Evolutionary conservation across 2,329 filamentous ascomycete genomes (phyloP), one percentile per base, ranked within the genome.

Genomic region (Aspergillus pseudoglaucus): DNA sequence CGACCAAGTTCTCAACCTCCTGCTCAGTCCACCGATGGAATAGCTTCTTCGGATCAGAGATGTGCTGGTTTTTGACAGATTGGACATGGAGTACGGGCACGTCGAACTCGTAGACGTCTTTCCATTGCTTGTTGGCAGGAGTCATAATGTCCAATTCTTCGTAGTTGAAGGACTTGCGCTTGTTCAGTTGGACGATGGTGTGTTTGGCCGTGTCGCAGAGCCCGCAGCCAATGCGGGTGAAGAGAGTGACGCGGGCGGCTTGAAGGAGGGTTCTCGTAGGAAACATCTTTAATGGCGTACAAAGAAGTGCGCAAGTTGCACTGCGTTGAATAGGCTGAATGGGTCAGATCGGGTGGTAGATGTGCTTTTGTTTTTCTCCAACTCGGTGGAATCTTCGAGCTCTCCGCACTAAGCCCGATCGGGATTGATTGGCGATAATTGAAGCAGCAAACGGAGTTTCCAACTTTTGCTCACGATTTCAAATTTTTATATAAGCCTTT

Each of bases 71-170:
- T 42, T 64, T 51, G 51, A 60, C 69, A 61, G 62, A 77, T 32
- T 75, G 78, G 38, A 83, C 70, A 59, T 84, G 81, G 25, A 84
- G 71, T 51, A 84, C 81, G 0, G 81, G 81, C 3, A 81, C 80
- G 57, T 84, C 81, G 50, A 83, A 83, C 43, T 83, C 80, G 56
- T 84, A 84, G 14, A 80, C 63, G 48, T 74, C 67, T 56, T 75
- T 83, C 81, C 81, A 84, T 44, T 72, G 65, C 52, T 77, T 69
- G 44, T 82, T 75, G 3, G 65, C 70, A 0, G 71, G 62, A 3
- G 69, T 69, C 75, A 82, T 80, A 45, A 84, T 78, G 56, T 84
- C 75, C 49, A 82, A 67, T 62, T 84, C 80, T 2, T 72, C 56
- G 59, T 82, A 83, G 48, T 76, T 72, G 53, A 83, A 77, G 2